Conservation (phyloP, 306 rosid species). For the Fragaria vesca region DNA sequence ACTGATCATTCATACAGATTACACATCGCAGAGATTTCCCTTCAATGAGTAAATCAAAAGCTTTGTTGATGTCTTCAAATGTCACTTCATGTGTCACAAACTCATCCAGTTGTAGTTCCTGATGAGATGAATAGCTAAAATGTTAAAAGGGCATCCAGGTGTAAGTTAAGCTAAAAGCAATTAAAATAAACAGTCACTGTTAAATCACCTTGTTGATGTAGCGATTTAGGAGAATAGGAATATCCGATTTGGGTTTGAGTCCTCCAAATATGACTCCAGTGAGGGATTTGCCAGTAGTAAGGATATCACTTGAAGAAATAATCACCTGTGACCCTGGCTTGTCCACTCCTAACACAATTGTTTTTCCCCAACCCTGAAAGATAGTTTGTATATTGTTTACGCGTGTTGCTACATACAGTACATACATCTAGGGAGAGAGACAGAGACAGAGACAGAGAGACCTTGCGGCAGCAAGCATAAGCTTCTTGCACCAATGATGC, state of each 20-base stretch:
- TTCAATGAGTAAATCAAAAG: constrained; percentile 62
- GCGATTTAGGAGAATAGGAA: constrained; percentile 66
- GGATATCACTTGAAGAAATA: constrained; percentile 43
- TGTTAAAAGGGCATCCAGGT: not conserved
- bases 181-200: not conserved
- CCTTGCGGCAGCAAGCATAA: constrained; percentile 73
- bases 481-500: constrained; percentile 77
- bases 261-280: constrained; percentile 76
- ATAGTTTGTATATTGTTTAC: not conserved
- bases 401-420: too few relatives aligned
- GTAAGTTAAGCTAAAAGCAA: not conserved
- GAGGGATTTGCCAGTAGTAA: constrained; percentile 50
- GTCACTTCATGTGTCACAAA: constrained; percentile 70
- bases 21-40: constrained; percentile 67
- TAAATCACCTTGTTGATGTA: constrained; percentile 67
- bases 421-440: not conserved
- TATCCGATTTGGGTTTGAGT: constrained; percentile 68
- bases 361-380: constrained; percentile 89
- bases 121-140: constrained; percentile 1
- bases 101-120: constrained; percentile 77
- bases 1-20: constrained; percentile 65
- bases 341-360: constrained; percentile 72
- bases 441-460: constrained; percentile 14
- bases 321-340: constrained; percentile 53
- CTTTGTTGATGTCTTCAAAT: constrained; percentile 72